A percentile compares a stretch with the other conserved stretches of the same genome.
Conservation (phyloP, 495 filamentous ascomycete genomes). For the Neurospora sp. region DNA sequence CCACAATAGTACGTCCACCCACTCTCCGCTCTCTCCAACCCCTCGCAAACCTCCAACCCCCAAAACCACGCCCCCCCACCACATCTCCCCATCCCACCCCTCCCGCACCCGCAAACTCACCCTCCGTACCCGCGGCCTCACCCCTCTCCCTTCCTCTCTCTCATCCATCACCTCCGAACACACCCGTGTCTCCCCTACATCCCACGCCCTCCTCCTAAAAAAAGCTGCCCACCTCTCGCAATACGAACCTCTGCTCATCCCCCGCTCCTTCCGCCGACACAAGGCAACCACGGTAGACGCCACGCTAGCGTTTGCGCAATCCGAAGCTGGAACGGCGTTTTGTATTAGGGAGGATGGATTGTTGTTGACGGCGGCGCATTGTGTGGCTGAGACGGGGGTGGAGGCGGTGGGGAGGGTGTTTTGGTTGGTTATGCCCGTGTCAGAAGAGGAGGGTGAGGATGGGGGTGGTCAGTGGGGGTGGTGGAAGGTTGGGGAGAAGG, state of each 20-base stretch:
- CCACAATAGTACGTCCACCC: neutral
- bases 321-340: slow-evolving; percentile 39
- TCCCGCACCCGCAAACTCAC: neutral
- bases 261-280: neutral
- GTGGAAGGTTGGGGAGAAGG: too few species aligned
- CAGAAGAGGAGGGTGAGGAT: neutral
- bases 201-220: slow-evolving; percentile 10
- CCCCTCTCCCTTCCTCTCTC: neutral
- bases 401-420: neutral
- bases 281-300: slow-evolving; percentile 9
- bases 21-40: neutral
- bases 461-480: neutral
- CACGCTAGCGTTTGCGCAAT: slow-evolving; percentile 38
- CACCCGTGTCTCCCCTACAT: neutral
- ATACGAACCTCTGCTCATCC: neutral
- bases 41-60: neutral
- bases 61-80: neutral
- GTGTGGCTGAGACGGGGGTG: slow-evolving; percentile 25
- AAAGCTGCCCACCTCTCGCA: slow-evolving; percentile 10
- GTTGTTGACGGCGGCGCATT: slow-evolving; percentile 39
- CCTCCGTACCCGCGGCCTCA: neutral
- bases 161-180: neutral
- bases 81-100: neutral
- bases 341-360: slow-evolving; percentile 31
- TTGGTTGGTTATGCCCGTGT: neutral